Evolutionary conservation across 495 filamentous ascomycete genomes (phyloP).

Genomic region (Penicillium goetzii): DNA sequence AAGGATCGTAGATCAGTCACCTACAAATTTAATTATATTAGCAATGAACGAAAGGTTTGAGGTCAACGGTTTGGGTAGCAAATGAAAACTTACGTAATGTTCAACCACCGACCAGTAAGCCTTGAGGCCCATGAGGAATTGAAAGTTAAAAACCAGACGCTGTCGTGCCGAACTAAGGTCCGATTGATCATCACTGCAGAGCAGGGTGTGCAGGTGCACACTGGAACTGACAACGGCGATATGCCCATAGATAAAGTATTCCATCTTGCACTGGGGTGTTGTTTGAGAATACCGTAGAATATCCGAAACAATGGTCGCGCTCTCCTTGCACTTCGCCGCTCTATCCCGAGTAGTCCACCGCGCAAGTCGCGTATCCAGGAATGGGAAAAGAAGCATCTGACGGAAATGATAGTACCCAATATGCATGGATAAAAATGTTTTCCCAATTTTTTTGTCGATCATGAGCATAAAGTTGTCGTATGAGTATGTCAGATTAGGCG

Average conservation of each 20-base stretch:
- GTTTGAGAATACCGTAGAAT: not conserved
- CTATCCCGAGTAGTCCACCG: not conserved
- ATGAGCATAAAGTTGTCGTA: conserved; percentile 1
- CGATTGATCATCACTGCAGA: not conserved
- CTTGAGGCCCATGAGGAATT: not conserved
- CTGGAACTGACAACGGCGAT: not conserved
- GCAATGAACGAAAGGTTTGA: not conserved
- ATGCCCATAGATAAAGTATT: not conserved
- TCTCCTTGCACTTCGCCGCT: not conserved
- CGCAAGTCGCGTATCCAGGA: not conserved
- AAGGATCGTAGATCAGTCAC: conserved; percentile 1
- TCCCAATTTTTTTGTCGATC: not conserved
- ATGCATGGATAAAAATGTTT: not conserved
- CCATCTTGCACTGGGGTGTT: not conserved
- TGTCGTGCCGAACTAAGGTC: not conserved
- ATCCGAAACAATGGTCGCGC: not conserved
- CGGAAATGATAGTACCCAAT: not conserved
- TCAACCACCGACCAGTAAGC: not conserved
- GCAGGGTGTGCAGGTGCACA: not conserved
- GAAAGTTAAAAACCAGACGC: not conserved
- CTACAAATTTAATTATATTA: not conserved
- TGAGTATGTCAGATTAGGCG: not conserved
- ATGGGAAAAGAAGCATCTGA: not conserved
- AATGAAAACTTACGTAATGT: not conserved
- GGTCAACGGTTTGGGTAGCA: not conserved